Percentiles rank a stretch among this genome's conserved stretches.
phyloP scores from a whole-genome alignment of 805 yeast genomes.

The Candida pseudofarinosa region DNA sequence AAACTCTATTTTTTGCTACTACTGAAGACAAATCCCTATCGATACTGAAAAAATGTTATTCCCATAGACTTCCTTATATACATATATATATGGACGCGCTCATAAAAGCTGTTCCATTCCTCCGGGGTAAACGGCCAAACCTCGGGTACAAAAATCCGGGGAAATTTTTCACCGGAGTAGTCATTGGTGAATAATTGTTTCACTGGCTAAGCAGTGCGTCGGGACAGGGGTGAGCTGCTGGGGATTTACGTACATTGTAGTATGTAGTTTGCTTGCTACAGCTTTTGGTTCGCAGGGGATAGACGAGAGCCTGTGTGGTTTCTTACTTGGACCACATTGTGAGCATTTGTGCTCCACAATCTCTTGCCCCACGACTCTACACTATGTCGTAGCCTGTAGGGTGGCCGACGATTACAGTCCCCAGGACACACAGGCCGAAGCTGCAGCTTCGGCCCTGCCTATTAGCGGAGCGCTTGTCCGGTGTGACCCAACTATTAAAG shows the following conservation, averaged over 20 bases:
- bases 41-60: not conserved
- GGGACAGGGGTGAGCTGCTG: no score
- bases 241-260: no score
- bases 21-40: not conserved
- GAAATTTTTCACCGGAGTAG: constrained; percentile 8
- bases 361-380: no score
- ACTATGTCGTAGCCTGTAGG: no score
- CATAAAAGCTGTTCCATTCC: constrained; percentile 10
- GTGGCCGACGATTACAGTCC: no score
- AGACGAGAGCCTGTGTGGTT: no score
- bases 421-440: no score
- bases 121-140: constrained; percentile 12
- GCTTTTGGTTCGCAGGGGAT: no score
- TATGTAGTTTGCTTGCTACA: no score
- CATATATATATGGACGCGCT: not conserved
- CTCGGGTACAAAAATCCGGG: constrained; percentile 5
- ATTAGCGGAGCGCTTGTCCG: not conserved
- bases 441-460: not conserved
- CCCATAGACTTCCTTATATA: not conserved
- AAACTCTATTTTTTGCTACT: not conserved
- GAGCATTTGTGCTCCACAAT: no score
- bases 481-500: not conserved
- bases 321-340: no score
- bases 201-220: not conserved
- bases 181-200: constrained; percentile 14